Base-by-base conservation (phyloP, 257 asterid species). In the Sherardia arvensis region DNA sequence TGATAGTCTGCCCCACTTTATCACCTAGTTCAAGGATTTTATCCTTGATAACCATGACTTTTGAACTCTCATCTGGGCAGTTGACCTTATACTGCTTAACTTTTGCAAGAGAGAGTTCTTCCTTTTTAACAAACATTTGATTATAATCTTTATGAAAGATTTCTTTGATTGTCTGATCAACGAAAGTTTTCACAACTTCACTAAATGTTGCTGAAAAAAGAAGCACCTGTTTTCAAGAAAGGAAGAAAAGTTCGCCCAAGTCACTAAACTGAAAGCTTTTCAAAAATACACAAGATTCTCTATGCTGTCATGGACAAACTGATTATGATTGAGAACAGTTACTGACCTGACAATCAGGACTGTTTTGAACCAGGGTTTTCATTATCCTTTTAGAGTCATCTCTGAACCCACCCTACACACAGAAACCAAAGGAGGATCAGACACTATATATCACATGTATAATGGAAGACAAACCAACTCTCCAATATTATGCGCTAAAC, bases 61-160 rank as follows among this genome's bases (percentile, higher is more conserved):
- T 93, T 11, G 95, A 65, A 61, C 77, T 94, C 74, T 93, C 99
- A 65, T 89, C 97, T 0, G 97, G 99, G 73, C 95, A 85, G 34
- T 74, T 79, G 70, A 93, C 97, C 76, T 87, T 93, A 66, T 82
- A 85, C 78, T 75, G 87, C 67, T 79, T 81, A 38, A 81, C 84
- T 15, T 82, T 73, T 49, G 72, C 82, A 20, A 78, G 70, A 1
- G 84, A 78, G 2, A 81, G 73, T 29, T 81, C 84, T 76, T 81
- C 87, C 65, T 74, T 81, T 49, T 81, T 76, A 43, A 81, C 84
- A 63, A 85, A 85, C 91, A 93, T 78, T 66, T 90, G 86, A 69
- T 90, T 93, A 71, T 84, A 83, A 51, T 85, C 95, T 77, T 69
- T 65, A 7, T 77, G 78, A 40, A 87, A 87, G 18, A 78, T 65